Percentiles rank a stretch among this genome's conserved stretches.
phyloP scores from a whole-genome alignment of 2,329 filamentous ascomycete species.

The Sphaerostilbella broomeana region DNA sequence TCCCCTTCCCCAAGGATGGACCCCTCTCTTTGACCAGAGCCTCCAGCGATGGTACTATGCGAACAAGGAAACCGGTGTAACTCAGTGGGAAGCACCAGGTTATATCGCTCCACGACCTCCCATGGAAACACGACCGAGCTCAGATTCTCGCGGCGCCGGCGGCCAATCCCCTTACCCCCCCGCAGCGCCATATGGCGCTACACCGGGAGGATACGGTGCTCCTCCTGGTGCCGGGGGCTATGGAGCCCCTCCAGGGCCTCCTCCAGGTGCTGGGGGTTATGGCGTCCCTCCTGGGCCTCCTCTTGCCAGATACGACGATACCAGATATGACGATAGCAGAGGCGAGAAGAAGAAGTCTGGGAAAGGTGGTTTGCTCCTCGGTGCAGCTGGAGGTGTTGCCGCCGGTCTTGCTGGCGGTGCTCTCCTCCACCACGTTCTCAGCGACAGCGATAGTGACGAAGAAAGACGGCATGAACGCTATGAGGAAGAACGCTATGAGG shows the following conservation, averaged over 20 bases:
- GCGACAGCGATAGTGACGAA: conserved; percentile 19
- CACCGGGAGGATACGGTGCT: conserved; percentile 3
- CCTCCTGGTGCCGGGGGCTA: conserved; percentile 8
- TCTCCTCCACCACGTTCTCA: conserved; percentile 47
- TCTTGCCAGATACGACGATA: conserved; percentile 16
- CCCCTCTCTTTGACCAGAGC: conserved; percentile 54
- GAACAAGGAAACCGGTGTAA: conserved; percentile 52
- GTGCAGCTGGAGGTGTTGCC: conserved; percentile 53
- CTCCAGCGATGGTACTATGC: conserved; percentile 59
- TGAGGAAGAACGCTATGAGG: not conserved
- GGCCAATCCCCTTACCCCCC: conserved; percentile 9
- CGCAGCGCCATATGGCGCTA: conserved; percentile 1
- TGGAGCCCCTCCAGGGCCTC: not conserved
- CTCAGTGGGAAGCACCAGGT: conserved; percentile 57
- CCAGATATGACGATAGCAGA: conserved; percentile 11
- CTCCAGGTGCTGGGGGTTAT: conserved; percentile 7
- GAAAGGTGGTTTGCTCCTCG: conserved; percentile 50
- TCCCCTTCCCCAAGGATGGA: conserved; percentile 54
- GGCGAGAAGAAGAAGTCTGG: conserved; percentile 37
- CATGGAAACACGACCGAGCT: conserved; percentile 17
- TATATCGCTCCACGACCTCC: conserved; percentile 21
- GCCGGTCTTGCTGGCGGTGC: conserved; percentile 52
- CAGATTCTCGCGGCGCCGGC: conserved; percentile 19
- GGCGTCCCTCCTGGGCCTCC: conserved; percentile 14
- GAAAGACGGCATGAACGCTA: conserved; percentile 2